Conservation (phyloP, 2,329 filamentous ascomycete species). For the Bipolaris cookei region DNA sequence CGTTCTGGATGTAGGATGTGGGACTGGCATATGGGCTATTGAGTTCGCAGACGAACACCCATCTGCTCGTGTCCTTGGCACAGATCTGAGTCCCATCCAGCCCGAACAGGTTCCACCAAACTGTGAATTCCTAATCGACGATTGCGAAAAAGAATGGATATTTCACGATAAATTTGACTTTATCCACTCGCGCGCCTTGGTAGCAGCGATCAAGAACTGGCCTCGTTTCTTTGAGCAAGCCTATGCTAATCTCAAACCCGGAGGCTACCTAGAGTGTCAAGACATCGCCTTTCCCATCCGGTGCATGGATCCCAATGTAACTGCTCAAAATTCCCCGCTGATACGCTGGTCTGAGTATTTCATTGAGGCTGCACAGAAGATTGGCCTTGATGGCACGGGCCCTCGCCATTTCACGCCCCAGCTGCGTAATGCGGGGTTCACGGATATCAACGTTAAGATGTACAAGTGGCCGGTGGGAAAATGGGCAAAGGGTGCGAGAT, state of each 20-base stretch:
- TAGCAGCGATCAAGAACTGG: slow-evolving; percentile 62
- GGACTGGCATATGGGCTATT: slow-evolving; percentile 45
- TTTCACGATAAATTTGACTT: slow-evolving; percentile 63
- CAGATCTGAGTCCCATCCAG: slow-evolving; percentile 45
- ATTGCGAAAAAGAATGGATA: slow-evolving; percentile 60
- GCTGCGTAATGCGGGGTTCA: slow-evolving; percentile 36
- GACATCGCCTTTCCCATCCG: slow-evolving; percentile 45
- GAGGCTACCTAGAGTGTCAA: slow-evolving; percentile 60
- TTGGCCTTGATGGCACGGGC: slow-evolving; percentile 50
- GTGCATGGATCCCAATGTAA: slow-evolving; percentile 34
- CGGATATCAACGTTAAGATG: slow-evolving; percentile 33
- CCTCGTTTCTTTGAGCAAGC: slow-evolving; percentile 54
- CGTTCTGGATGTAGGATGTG: slow-evolving; percentile 44
- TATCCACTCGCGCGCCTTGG: slow-evolving; percentile 61
- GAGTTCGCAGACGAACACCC: slow-evolving; percentile 44
- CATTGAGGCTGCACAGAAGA: slow-evolving; percentile 30
- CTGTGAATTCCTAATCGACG: slow-evolving; percentile 46
- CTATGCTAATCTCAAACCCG: slow-evolving; percentile 52
- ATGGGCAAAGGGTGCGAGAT: slow-evolving; percentile 42
- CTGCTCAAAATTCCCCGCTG: slow-evolving; percentile 29
- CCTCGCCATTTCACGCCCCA: slow-evolving; percentile 48
- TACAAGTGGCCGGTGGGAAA: slow-evolving; percentile 44
- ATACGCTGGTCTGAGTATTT: slow-evolving; percentile 38
- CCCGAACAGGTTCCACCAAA: slow-evolving; percentile 41
- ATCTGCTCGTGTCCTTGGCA: slow-evolving; percentile 42